Evolutionary conservation across 148 eudicot species (phyloP).

Genomic region (Fallopia convolvulus): DNA sequence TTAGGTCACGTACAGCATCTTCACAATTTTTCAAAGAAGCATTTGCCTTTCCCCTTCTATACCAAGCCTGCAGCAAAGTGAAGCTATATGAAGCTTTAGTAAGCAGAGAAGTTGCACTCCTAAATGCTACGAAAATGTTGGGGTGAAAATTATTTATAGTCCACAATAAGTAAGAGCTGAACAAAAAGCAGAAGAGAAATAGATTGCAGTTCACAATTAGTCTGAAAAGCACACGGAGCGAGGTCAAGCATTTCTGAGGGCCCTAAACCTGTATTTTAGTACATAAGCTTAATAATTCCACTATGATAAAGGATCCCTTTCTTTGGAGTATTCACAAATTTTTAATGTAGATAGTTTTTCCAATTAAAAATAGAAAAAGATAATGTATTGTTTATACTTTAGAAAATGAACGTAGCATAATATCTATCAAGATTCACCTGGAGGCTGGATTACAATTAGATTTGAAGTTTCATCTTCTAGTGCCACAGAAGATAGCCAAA

Average conservation of each 20-base stretch:
- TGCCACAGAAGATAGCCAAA: not conserved
- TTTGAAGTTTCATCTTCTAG: not conserved
- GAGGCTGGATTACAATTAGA: not conserved
- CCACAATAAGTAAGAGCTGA: not conserved
- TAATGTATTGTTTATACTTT: not conserved
- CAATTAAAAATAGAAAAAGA: not conserved
- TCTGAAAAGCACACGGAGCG: not conserved
- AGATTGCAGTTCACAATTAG: not conserved
- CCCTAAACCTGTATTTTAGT: not conserved
- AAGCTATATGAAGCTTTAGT: not conserved
- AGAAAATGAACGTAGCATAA: not conserved
- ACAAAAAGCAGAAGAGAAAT: not conserved
- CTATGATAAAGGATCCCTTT: not conserved
- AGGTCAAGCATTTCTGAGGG: not conserved
- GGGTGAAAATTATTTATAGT: not conserved
- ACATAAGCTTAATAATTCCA: not conserved
- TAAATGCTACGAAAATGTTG: not conserved
- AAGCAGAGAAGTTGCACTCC: not conserved
- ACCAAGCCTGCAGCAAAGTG: conserved; percentile 67
- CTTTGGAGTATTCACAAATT: not conserved
- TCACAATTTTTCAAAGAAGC: conserved; percentile 48
- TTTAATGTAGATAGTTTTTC: not conserved
- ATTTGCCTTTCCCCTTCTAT: conserved; percentile 81
- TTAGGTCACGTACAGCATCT: conserved; percentile 58
- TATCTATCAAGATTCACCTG: not conserved